Conservation (phyloP, 2,329 filamentous ascomycete species). For the Aspergillus jensenii region DNA sequence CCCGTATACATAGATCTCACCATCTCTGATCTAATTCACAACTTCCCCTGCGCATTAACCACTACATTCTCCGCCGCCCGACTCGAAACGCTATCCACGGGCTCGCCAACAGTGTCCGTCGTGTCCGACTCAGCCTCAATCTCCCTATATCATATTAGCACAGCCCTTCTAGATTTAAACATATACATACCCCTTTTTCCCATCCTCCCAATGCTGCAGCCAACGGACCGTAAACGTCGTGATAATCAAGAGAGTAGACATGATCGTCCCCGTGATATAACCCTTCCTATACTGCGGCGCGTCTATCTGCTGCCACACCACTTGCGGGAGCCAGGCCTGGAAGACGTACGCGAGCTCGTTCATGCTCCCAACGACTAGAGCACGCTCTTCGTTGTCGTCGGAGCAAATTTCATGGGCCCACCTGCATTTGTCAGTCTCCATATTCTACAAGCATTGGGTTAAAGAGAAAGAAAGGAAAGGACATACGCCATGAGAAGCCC, state of each 20-base stretch:
- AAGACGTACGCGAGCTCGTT: conserved; percentile 70
- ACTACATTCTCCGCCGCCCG: neutral
- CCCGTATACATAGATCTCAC: no score
- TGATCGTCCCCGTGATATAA: conserved; percentile 55
- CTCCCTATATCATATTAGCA: neutral
- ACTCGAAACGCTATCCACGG: neutral
- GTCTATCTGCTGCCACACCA: conserved; percentile 66
- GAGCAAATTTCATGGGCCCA: conserved; percentile 58
- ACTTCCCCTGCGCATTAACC: neutral
- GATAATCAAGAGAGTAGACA: conserved; percentile 52
- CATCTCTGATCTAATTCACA: neutral
- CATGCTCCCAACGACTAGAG: conserved; percentile 65
- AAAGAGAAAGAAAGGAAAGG: neutral
- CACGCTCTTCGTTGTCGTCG: conserved; percentile 63
- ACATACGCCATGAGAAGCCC: conserved; percentile 53
- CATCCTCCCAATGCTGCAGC: conserved; percentile 11
- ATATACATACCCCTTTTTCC: conserved; percentile 1
- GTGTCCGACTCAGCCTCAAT: neutral
- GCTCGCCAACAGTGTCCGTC: neutral
- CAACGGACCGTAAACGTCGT: conserved; percentile 36
- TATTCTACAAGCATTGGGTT: neutral
- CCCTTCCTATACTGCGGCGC: conserved; percentile 62
- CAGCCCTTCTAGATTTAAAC: neutral
- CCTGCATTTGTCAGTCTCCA: conserved; percentile 18
- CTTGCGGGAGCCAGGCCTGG: conserved; percentile 67